phyloP scores from a whole-genome alignment of 2,329 filamentous ascomycete genomes.

The Ceratocystis cacaofunesta region DNA sequence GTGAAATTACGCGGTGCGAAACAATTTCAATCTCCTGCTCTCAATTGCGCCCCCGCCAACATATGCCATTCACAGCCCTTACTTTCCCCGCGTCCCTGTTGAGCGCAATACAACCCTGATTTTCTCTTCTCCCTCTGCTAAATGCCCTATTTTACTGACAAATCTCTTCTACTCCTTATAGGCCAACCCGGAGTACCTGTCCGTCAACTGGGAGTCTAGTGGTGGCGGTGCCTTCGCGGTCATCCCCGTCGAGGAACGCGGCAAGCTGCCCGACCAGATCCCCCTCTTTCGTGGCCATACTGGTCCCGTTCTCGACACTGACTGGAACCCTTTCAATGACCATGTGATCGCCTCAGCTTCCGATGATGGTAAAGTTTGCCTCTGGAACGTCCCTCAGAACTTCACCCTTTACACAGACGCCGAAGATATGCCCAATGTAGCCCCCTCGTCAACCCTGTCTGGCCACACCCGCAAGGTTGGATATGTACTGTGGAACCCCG shows the following conservation, averaged over 20 bases:
- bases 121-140: neutral
- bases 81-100: neutral
- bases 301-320: slow-evolving; percentile 86
- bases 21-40: no score
- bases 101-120: neutral
- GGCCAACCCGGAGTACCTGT: slow-evolving; percentile 90
- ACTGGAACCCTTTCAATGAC: slow-evolving; percentile 98
- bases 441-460: slow-evolving; percentile 63
- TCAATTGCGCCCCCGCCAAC: no score
- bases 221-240: slow-evolving; percentile 95
- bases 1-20: no score
- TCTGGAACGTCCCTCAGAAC: slow-evolving; percentile 84
- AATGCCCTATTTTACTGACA: neutral
- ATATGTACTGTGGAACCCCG: slow-evolving; percentile 93
- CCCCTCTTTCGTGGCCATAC: slow-evolving; percentile 95
- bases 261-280: slow-evolving; percentile 81
- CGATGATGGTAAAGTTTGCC: slow-evolving; percentile 91
- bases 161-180: slow-evolving; percentile 26
- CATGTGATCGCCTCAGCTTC: slow-evolving; percentile 82
- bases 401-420: slow-evolving; percentile 76
- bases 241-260: slow-evolving; percentile 76
- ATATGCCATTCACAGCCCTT: neutral
- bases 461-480: slow-evolving; percentile 95
- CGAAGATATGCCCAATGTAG: slow-evolving; percentile 69
- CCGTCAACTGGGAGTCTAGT: slow-evolving; percentile 96